Conservation (phyloP, 2,329 filamentous ascomycete genomes). For the Mycosphaerella sp. region DNA sequence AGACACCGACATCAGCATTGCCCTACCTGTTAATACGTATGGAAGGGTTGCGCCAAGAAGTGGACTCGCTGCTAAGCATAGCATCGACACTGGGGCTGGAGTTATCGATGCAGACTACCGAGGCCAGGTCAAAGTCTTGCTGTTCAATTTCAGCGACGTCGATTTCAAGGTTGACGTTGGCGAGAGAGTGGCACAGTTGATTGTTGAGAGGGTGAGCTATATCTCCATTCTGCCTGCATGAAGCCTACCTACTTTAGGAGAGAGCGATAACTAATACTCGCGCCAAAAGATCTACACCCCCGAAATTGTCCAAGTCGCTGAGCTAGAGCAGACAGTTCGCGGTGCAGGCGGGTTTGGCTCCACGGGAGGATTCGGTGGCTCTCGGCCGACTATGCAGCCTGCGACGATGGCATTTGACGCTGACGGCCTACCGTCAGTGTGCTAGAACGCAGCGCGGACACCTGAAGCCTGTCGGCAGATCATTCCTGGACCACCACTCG, state of each 20-base stretch:
- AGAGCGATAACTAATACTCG: conserved; percentile 10
- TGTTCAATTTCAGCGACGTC: conserved; percentile 83
- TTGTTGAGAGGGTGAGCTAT: conserved; percentile 67
- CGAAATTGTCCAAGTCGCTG: conserved; percentile 79
- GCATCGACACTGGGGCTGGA: conserved; percentile 91
- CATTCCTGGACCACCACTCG: no score
- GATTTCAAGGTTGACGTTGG: conserved; percentile 79
- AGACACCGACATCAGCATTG: conserved; percentile 85
- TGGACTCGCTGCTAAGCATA: conserved; percentile 60
- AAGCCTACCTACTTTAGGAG: background rate
- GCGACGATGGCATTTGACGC: no score
- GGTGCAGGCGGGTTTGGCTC: conserved; percentile 90
- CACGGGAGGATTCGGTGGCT: conserved; percentile 54
- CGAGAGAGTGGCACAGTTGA: conserved; percentile 87
- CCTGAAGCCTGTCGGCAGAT: no score
- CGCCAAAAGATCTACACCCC: conserved; percentile 72
- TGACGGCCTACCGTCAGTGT: no score
- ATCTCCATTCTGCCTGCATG: background rate
- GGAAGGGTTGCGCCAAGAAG: conserved; percentile 47
- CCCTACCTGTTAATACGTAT: conserved; percentile 85
- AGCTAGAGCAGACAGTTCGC: conserved; percentile 83
- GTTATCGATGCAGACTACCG: conserved; percentile 98
- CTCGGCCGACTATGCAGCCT: no score
- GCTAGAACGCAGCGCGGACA: no score
- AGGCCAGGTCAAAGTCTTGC: conserved; percentile 84